Conservation (phyloP, 805 yeast species). For the Candida caryicola region DNA sequence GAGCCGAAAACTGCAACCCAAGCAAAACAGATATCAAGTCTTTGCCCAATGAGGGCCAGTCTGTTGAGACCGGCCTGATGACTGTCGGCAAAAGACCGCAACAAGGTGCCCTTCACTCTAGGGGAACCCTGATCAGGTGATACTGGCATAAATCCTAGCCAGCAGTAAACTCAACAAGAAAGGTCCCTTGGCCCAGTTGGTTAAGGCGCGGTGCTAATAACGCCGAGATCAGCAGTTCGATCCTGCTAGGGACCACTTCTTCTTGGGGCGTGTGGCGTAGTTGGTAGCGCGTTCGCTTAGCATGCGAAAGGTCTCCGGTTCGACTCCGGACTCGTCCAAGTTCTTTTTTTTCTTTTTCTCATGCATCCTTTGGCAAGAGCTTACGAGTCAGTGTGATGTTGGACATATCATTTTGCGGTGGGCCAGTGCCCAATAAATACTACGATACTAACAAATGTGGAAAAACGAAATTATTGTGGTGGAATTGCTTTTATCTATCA, state of each 20-base stretch:
- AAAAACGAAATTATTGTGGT: too few relatives aligned
- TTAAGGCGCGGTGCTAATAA: conserved; percentile 60
- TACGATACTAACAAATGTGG: not conserved
- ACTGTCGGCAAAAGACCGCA: not conserved
- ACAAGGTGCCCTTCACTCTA: not conserved
- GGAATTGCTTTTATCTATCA: not conserved
- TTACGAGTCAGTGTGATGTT: not conserved
- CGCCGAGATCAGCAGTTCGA: conserved; percentile 52
- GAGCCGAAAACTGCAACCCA: not conserved
- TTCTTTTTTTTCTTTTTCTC: conserved; percentile 23
- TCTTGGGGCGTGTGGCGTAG: conserved; percentile 73
- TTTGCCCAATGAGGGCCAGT: not conserved
- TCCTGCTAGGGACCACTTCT: conserved; percentile 30
- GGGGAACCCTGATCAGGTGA: too few relatives aligned
- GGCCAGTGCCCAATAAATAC: not conserved
- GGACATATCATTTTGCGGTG: too few relatives aligned
- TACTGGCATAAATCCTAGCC: not conserved
- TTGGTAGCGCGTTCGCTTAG: conserved; percentile 82
- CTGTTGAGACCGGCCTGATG: not conserved
- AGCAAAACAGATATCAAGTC: not conserved
- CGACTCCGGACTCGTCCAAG: conserved; percentile 79
- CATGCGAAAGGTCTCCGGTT: conserved; percentile 79
- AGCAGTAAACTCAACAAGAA: conserved; percentile 1
- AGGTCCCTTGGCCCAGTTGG: conserved; percentile 61
- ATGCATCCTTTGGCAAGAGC: not conserved